Percentiles rank a stretch among this genome's conserved stretches.
Evolutionary conservation across 2,329 filamentous ascomycete species (phyloP).

Genomic region (Fusarium duplospermum): DNA sequence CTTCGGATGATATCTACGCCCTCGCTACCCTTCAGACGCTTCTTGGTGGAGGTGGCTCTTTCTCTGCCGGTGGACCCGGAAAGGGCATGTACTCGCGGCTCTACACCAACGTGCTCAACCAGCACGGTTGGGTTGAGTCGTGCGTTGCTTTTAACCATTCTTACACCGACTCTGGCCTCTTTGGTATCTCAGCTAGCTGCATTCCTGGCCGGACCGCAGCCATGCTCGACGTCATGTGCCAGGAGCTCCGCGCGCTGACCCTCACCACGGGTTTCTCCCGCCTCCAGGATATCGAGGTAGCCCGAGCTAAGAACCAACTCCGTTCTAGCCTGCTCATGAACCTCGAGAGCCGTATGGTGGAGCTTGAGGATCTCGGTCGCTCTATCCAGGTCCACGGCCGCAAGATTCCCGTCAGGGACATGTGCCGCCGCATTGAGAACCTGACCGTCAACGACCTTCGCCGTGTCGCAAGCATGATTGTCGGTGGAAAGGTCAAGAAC

Average conservation of each 20-base stretch:
- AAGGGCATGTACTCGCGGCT: slow-evolving; percentile 99
- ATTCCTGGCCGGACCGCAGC: slow-evolving; percentile 79
- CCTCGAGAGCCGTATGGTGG: slow-evolving; percentile 95
- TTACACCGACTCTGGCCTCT: slow-evolving; percentile 95
- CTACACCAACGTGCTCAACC: slow-evolving; percentile 97
- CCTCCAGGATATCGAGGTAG: slow-evolving; percentile 81
- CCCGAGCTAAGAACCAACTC: slow-evolving; percentile 96
- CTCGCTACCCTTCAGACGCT: slow-evolving; percentile 95
- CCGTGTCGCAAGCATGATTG: slow-evolving; percentile 81
- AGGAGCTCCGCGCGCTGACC: slow-evolving; percentile 83
- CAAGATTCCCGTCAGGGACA: slow-evolving; percentile 91
- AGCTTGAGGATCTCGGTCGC: slow-evolving; percentile 92
- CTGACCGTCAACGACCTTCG: slow-evolving; percentile 85
- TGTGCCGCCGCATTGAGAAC: slow-evolving; percentile 88
- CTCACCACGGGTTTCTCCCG: slow-evolving; percentile 79
- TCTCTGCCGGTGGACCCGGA: slow-evolving; percentile 94
- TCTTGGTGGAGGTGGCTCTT: slow-evolving; percentile 94
- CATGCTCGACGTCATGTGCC: slow-evolving; percentile 97
- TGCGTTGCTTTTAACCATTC: slow-evolving; percentile 97
- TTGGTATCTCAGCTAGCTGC: slow-evolving; percentile 92
- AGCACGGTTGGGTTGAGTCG: slow-evolving; percentile 96
- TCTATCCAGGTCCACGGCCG: slow-evolving; percentile 97
- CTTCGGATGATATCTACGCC: slow-evolving; percentile 93
- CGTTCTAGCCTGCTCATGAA: slow-evolving; percentile 94
- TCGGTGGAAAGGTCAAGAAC: slow-evolving; percentile 82